Base-by-base conservation (phyloP, 495 filamentous ascomycete genomes). In the Peziza echinospora region DNA sequence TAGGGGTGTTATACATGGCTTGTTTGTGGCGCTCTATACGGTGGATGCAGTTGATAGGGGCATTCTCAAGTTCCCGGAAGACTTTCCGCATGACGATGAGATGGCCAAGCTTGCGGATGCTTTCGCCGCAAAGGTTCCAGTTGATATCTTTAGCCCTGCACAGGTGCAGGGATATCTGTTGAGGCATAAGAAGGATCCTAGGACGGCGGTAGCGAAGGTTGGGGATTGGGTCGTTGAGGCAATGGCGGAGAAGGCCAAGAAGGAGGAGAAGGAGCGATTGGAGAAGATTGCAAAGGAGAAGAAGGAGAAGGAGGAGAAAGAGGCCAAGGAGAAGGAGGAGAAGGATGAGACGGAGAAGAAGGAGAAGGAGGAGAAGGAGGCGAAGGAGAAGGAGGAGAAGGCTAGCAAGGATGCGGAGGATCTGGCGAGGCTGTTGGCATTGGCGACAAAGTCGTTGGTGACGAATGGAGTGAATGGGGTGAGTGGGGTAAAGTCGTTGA, bases 21-120 rank as follows among this genome's bases (percentile, higher is more conserved):
- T 87, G 0, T 89, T 86, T 55, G 58, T 70, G 40, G 69, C 79
- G 5, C 82, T 86, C 62, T 87, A 86, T 49, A 69, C 74, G 43
- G 63, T 62, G 9, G 62, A 65, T 21, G 39, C 24, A 0, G 52
- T 50, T 5, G 55, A 58, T 11, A 26, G 34, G 21, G 13, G 28
- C 13, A 26, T 40, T 2, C 41, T 52, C 11, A 53, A 55, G 24
- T 50, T 58, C 34, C 51, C 55, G 16, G 10, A 47, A 7, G 42
- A 51, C 21, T 53, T 55, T 24, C 53, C 52, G 1, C 19, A 47
- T 0, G 43, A 37, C 17, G 55, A 57, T 24, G 65, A 67, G 41
- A 57, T 73, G 4, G 47, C 51, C 0, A 46, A 49, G 17, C 60
- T 75, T 16, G 67, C 71, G 0, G 25, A 26, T 6, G 46, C 60